Base-by-base conservation (phyloP, 2,329 filamentous ascomycete genomes). In the Phaeosphaeriaceae sp. region DNA sequence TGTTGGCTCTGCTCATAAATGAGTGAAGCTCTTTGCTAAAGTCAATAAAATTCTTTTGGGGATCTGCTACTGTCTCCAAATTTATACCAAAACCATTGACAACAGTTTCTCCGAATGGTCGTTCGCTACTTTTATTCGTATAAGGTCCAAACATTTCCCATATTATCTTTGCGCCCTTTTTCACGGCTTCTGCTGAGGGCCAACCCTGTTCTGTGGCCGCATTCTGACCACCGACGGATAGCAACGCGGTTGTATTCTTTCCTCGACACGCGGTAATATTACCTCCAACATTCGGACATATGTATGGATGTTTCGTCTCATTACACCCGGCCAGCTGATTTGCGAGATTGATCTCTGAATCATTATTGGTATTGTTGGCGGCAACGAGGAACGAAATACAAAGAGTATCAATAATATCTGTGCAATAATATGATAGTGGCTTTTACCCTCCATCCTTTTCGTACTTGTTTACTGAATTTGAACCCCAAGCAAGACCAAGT, bases 41-140 rank as follows among this genome's bases (percentile, higher is more conserved):
- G 1, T 82, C 73, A 76, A 26, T 26, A 11, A 11, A 8, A 11
- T 26, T 6, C 23, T 26, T 26, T 9, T 26, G 7, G 11, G 23
- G 23, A 11, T 26, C 23, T 26, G 23, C 23, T 26, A 11, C 23
- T 11, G 6, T 11, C 73, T 91, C 88, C 54, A 91, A 86, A 68
- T 92, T 88, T 56, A 91, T 84, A 72, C 92, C 88, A 68, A 92
- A 90, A 4, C 89, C 89, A 67, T 92, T 87, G 34, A 92, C 74
- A 3, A 83, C 77, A 8, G 85, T 83, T 11, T 74, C 72, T 45
- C 86, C 86, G 66, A 91, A 91, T 1, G 88, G 88, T 7, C 89
- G 83, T 47, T 83, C 77, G 6, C 75, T 75, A 1, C 69, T 71
- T 33, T 72, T 77, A 23, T 72, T 75, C 11, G 72, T 61, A 30